Evolutionary conservation across 176 grass and related monocot genomes (phyloP).

Genomic region (Triticum monococcum): DNA sequence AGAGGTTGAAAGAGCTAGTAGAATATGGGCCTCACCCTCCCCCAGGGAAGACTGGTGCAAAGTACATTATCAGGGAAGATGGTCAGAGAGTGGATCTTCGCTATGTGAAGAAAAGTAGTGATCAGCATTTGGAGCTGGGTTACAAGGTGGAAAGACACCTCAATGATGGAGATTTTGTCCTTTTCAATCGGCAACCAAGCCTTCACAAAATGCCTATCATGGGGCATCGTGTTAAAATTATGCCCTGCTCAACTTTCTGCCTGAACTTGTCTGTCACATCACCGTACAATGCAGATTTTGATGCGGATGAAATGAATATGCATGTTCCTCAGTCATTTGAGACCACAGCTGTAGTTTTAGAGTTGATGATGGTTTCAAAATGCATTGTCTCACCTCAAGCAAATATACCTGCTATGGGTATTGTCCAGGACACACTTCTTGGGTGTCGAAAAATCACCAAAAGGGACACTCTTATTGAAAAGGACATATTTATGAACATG

Average conservation of each 20-base stretch:
- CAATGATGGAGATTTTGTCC: slow-evolving; percentile 92
- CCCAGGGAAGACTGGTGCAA: slow-evolving; percentile 92
- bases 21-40: slow-evolving; percentile 96
- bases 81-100: slow-evolving; percentile 91
- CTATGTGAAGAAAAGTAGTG: slow-evolving; percentile 95
- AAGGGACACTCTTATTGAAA: slow-evolving; percentile 95
- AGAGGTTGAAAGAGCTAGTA: slow-evolving; percentile 91
- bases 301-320: slow-evolving; percentile 99
- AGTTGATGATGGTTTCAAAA: slow-evolving; percentile 99
- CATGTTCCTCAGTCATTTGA: slow-evolving; percentile 98
- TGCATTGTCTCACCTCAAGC: slow-evolving; percentile 91
- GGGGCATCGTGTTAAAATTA: slow-evolving; percentile 94
- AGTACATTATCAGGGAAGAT: slow-evolving; percentile 94
- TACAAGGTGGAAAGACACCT: slow-evolving; percentile 97
- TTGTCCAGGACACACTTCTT: slow-evolving; percentile 87
- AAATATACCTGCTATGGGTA: slow-evolving; percentile 90
- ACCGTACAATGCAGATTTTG: slow-evolving; percentile 98
- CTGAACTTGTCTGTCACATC: slow-evolving; percentile 92
- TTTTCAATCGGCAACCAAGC: slow-evolving; percentile 91
- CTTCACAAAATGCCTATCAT: slow-evolving; percentile 99
- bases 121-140: slow-evolving; percentile 93
- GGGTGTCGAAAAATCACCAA: slow-evolving; percentile 98
- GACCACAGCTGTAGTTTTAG: slow-evolving; percentile 88
- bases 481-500: slow-evolving; percentile 98
- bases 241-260: slow-evolving; percentile 96